These are phyloP conservation scores for Phytophthora citricola DNA, from an alignment of 352 stramenopile species.

Conservation along the genomic window DNA sequence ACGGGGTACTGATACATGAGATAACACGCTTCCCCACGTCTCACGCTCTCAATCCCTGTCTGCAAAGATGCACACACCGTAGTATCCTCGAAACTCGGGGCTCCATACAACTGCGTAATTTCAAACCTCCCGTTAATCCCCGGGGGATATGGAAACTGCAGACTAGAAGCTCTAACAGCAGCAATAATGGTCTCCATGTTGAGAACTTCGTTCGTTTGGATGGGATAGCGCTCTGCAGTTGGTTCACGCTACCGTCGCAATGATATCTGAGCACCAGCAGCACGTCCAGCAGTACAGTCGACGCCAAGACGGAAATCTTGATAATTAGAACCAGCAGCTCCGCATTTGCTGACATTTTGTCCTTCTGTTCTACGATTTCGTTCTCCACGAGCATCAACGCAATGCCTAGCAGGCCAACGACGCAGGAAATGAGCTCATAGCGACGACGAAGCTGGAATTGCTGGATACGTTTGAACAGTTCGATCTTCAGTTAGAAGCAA, in stretches of 20 bases:
- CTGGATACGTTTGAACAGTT: conserved; percentile 27
- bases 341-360: background rate
- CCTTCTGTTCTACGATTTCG: conserved; percentile 48
- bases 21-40: conserved; percentile 50
- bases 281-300: conserved; percentile 49
- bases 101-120: conserved; percentile 58
- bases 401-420: conserved; percentile 53
- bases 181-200: conserved; percentile 28
- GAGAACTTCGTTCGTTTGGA: conserved; percentile 34
- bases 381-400: conserved; percentile 78
- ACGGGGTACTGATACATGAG: conserved; percentile 71
- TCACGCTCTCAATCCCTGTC: conserved; percentile 37
- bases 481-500: background rate
- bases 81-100: conserved; percentile 17
- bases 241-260: conserved; percentile 50
- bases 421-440: conserved; percentile 62
- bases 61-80: conserved; percentile 28
- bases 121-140: conserved; percentile 46
- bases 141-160: conserved; percentile 73
- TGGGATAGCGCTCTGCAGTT: conserved; percentile 58
- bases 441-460: conserved; percentile 55
- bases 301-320: conserved; percentile 45
- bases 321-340: conserved; percentile 30
- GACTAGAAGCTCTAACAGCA: conserved; percentile 63
- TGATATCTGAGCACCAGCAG: conserved; percentile 63